Base-by-base conservation (phyloP, 2,329 filamentous ascomycete species). In the Thermoascus crustaceus region DNA sequence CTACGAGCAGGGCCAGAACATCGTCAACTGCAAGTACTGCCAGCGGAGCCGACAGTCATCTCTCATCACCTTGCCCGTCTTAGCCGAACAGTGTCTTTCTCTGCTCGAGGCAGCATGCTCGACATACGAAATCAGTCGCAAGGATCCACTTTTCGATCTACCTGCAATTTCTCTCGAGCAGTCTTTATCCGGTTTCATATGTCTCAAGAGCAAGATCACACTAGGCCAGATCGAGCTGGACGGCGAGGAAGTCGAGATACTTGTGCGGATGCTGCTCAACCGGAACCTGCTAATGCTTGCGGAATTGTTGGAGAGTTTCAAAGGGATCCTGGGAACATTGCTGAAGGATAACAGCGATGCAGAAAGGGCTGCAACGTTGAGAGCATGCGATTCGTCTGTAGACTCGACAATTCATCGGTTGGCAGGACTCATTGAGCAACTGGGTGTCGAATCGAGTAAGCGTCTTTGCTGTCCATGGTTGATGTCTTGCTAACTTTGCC, bases 11-110 rank as follows among this genome's bases (percentile, higher is more conserved):
- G 50, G 47, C 1, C 42, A 42, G 29, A 30, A 27, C 1, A 46
- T 54, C 17, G 20, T 53, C 6, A 43, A 43, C 7, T 55, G 52
- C 35, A 40, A 44, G 16, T 35, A 40, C 5, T 55, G 52, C 34
- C 42, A 41, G 13, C 43, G 38, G 11, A 40, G 20, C 9, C 35
- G 44, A 1, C 46, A 47, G 17, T 41, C 47, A 3, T 43, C 49
- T 7, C 39, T 53, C 9, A 58, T 61, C 2, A 65, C 63, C 2
- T 46, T 69, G 14, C 64, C 64, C 2, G 49, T 61, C 2, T 47
- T 68, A 2, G 39, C 52, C 4, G 63, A 69, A 23, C 46, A 49
- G 14, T 55, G 48, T 30, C 42, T 55, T 4, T 43, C 45, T 2
- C 41, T 55, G 3, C 46, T 53, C 22, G 50, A 55, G 23, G 52